Conservation (phyloP, 441 rosid species). For the Gossypium davidsonii region DNA sequence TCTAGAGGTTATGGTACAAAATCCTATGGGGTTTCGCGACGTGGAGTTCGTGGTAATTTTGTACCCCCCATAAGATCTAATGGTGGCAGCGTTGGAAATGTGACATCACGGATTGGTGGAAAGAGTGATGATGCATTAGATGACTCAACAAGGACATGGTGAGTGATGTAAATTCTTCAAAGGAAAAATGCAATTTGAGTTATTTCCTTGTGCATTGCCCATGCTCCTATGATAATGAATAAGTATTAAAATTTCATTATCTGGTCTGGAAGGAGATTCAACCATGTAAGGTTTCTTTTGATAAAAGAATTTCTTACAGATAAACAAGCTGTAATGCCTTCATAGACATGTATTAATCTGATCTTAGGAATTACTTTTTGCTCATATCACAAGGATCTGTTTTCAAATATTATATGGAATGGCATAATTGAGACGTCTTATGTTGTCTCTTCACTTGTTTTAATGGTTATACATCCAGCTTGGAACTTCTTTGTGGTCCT, state of each 20-base stretch:
- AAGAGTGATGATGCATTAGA: slow-evolving; percentile 73
- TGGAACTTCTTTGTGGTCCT: slow-evolving; percentile 93
- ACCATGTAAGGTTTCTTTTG: slow-evolving; percentile 5
- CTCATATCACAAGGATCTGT: not conserved
- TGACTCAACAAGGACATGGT: slow-evolving; percentile 86
- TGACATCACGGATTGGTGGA: slow-evolving; percentile 59
- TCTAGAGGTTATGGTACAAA: slow-evolving; percentile 55
- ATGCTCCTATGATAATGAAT: not conserved
- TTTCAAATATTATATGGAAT: not conserved
- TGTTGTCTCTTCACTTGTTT: slow-evolving; percentile 1
- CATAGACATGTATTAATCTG: not conserved
- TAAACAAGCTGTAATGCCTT: not conserved
- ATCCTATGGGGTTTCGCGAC: slow-evolving; percentile 54
- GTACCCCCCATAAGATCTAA: slow-evolving; percentile 80
- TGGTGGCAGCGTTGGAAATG: slow-evolving; percentile 53
- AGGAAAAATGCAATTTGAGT: not conserved
- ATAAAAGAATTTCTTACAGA: not conserved
- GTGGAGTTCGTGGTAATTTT: slow-evolving; percentile 75
- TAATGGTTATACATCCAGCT: slow-evolving; percentile 31
- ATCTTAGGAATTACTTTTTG: not conserved
- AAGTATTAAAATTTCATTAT: not conserved
- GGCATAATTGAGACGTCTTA: not conserved
- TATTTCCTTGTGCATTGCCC: not conserved
- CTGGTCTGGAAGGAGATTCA: slow-evolving; percentile 10
- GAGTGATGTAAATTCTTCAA: slow-evolving; percentile 19